Conservation (phyloP, 768 basidiomycete species). For the Lentinus brumalis region DNA sequence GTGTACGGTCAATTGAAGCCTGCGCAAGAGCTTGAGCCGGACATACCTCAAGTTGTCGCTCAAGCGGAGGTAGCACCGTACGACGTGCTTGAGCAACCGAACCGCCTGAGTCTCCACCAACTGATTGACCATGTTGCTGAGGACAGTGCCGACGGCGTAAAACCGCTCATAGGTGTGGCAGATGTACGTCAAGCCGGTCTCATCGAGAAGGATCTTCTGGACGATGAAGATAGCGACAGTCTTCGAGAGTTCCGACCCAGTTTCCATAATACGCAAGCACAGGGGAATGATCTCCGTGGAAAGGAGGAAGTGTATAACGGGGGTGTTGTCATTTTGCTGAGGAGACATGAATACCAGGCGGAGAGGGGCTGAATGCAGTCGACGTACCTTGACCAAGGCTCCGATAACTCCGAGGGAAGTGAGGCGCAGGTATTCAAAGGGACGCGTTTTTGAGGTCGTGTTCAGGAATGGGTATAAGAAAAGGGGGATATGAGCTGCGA, state of each 20-base stretch:
- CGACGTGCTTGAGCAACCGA: conserved; percentile 94
- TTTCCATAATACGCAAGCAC: conserved; percentile 99
- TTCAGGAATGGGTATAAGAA: conserved; percentile 97
- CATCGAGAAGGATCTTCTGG: conserved; percentile 95
- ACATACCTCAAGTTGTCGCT: conserved; percentile 90
- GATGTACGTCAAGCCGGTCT: conserved; percentile 97
- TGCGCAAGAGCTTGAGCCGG: not conserved
- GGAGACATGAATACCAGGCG: not conserved
- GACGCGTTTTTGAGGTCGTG: conserved; percentile 98
- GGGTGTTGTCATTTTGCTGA: conserved; percentile 98
- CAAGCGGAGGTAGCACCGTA: conserved; percentile 92
- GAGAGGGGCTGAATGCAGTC: not conserved
- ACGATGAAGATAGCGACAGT: conserved; percentile 99
- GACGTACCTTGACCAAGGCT: conserved; percentile 88
- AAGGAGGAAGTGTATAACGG: conserved; percentile 98
- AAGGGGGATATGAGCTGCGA: conserved; percentile 90
- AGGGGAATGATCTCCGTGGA: conserved; percentile 99
- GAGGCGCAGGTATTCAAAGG: conserved; percentile 98
- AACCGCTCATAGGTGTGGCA: conserved; percentile 99
- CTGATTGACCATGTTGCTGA: conserved; percentile 98
- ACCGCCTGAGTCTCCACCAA: conserved; percentile 98
- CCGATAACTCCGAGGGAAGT: conserved; percentile 99
- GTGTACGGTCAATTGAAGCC: conserved; percentile 1
- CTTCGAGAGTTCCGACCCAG: conserved; percentile 96
- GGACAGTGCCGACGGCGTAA: conserved; percentile 97